Evolutionary conservation across 805 yeast genomes (phyloP), one percentile per base, ranked within the genome.

Genomic region (Candida namnaoensis): DNA sequence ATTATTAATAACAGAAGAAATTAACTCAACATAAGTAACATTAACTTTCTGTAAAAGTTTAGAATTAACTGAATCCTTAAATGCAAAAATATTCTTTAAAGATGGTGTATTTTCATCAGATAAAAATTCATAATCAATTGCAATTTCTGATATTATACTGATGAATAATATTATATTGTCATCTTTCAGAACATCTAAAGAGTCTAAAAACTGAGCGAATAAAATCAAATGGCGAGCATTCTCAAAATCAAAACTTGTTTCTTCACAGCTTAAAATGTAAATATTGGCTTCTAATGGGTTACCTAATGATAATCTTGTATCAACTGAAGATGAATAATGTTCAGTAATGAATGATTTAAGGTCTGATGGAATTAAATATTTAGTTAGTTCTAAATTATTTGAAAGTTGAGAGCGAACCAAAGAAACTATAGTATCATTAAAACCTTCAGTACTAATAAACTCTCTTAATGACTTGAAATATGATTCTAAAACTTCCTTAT

Each of bases 221-320:
- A 49, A 51, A 10, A 64, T 40, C 3, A 54, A 27, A 25, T 50
- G 46, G 15, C 42, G 38, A 7, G 60, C 35, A 10, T 38, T 15
- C 0, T 39, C 38, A 34, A 52, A 27, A 23, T 52, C 44, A 38
- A 53, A 47, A 0, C 38, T 10, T 3, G 35, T 38, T 1, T 50
- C 51, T 4, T 39, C n/a, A 1, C 40, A 37, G 3, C 38, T 10
- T 7, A 61, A 38, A 1, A 64, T 25, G 38, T 64, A 66, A 2
- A 71, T 57, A 41, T 65, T 70, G 11, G 64, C 60, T 25, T 62
- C 70, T 38, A 78, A 51, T 1, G 76, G 67, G 48, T 74, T 76
- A 0, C 76, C 71, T 25, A 75, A 51, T 0, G 80, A 53, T 19
- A 76, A 44, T 35, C 65, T 56, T 10, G 62, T 53, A 43, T 67